A percentile compares a stretch with the other conserved stretches of the same genome.
phyloP scores from a whole-genome alignment of 148 eudicot species.

The Drosera capensis region DNA sequence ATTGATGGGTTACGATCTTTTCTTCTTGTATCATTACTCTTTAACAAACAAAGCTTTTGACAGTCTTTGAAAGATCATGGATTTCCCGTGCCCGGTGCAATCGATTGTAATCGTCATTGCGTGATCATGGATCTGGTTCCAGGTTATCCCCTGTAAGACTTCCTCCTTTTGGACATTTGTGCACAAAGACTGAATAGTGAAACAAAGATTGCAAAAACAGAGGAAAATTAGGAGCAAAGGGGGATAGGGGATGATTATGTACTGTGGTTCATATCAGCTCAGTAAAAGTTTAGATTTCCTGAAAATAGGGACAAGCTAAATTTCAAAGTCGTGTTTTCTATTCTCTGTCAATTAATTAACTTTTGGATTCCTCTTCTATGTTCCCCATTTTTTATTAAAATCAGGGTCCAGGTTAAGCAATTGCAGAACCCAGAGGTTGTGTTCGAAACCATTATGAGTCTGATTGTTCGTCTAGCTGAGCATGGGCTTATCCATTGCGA shows the following conservation, averaged over 20 bases:
- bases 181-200: background rate
- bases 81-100: constrained; percentile 91
- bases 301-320: too few species aligned
- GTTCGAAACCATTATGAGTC: constrained; percentile 56
- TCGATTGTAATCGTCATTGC: constrained; percentile 93
- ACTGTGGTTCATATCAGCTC: too few species aligned
- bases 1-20: background rate
- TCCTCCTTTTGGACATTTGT: constrained; percentile 6
- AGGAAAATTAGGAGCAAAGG: too few species aligned
- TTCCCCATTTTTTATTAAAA: background rate
- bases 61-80: constrained; percentile 85
- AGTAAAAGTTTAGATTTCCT: too few species aligned
- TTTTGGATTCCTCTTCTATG: too few species aligned
- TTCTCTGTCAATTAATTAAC: too few species aligned
- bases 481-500: constrained; percentile 98
- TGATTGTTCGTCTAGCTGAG: constrained; percentile 79
- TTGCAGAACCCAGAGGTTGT: constrained; percentile 68
- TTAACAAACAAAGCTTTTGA: constrained; percentile 9
- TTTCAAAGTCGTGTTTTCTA: too few species aligned
- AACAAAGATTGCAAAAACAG: background rate
- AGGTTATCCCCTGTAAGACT: constrained; percentile 89
- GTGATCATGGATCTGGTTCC: constrained; percentile 88
- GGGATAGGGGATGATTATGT: too few species aligned
- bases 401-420: constrained; percentile 88
- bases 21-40: constrained; percentile 7